Evolutionary conservation across 352 stramenopile species (phyloP).

Genomic region (Pythium utonaiense): DNA sequence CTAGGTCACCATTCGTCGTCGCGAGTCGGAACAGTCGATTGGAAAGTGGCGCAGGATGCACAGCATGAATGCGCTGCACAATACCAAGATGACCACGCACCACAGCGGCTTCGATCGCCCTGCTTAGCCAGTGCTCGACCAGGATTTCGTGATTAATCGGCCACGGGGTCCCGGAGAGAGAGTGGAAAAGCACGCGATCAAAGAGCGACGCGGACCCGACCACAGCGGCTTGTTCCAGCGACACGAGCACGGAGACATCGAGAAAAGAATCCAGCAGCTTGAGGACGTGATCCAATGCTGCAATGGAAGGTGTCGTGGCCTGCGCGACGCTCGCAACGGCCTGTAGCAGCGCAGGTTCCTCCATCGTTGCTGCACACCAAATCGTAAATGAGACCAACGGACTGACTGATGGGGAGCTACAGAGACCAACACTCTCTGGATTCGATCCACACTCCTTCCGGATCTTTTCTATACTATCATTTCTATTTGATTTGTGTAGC

Average conservation of each 20-base stretch:
- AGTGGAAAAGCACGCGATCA: conserved; percentile 17
- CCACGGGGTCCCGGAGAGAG: neutral
- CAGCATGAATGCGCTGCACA: conserved; percentile 10
- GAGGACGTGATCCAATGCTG: conserved; percentile 10
- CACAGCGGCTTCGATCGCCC: conserved; percentile 11
- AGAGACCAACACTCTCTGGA: conserved; percentile 9
- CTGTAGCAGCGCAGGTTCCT: neutral
- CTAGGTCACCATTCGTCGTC: conserved; percentile 1
- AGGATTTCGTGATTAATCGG: conserved; percentile 10
- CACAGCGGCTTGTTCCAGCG: conserved; percentile 2
- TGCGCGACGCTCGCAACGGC: conserved; percentile 10
- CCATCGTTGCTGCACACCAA: neutral
- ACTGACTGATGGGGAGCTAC: neutral
- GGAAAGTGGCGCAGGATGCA: conserved; percentile 7
- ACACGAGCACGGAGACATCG: conserved; percentile 14
- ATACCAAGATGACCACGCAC: conserved; percentile 9
- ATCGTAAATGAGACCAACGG: neutral
- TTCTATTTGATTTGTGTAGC: neutral
- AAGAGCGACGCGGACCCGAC: conserved; percentile 12
- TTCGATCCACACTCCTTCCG: neutral
- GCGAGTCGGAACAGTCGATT: conserved; percentile 7
- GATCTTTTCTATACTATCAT: neutral
- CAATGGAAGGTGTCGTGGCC: neutral
- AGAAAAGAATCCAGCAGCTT: conserved; percentile 11
- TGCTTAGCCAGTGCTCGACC: conserved; percentile 7